Evolutionary conservation across 2,329 filamentous ascomycete genomes (phyloP), one percentile per base, ranked within the genome.

Genomic region (Penicillium sp.): DNA sequence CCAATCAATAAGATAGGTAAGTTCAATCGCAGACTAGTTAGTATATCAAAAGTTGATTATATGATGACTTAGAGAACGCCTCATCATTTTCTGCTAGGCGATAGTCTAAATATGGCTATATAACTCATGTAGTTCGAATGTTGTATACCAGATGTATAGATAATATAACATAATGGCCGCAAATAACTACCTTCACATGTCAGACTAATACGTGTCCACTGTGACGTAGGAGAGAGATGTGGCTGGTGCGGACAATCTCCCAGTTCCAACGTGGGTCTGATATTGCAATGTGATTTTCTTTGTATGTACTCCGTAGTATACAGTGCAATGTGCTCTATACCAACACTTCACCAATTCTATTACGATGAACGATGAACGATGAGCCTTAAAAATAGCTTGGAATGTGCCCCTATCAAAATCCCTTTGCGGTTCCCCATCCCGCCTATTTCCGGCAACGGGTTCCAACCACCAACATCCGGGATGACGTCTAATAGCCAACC

Each of bases 221-320:
- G 57, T 63, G 62, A 62, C 60, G 61, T 63, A 60, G 54, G 51
- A 54, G 7, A 53, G 17, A 19, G 2, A 2, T 49, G 56, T 47
- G 40, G 41, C 47, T 52, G 51, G 40, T 35, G 38, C 2, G 10
- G 10, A 21, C 38, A 31, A 19, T 50, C 31, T 42, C 27, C 37
- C 33, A 38, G 37, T 27, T 31, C 41, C 35, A 27, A 40, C 49
- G 54, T 57, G 54, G 50, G 41, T 47, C 50, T 53, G 51, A 48
- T 46, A 38, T 29, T 21, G 31, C 50, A 35, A 6, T 6, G 9
- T 52, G 13, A 13, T 17, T 31, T 21, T 4, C 23, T 17, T 25
- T n/a, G 5, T 13, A 33, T 41, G 38, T 27, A 43, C 12, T 31
- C 29, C 9, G 6, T 41, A 41, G 19, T 2, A 15, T 21, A 15